Evolutionary conservation across 352 stramenopile genomes (phyloP).

Genomic region (Phytophthora brassicae): DNA sequence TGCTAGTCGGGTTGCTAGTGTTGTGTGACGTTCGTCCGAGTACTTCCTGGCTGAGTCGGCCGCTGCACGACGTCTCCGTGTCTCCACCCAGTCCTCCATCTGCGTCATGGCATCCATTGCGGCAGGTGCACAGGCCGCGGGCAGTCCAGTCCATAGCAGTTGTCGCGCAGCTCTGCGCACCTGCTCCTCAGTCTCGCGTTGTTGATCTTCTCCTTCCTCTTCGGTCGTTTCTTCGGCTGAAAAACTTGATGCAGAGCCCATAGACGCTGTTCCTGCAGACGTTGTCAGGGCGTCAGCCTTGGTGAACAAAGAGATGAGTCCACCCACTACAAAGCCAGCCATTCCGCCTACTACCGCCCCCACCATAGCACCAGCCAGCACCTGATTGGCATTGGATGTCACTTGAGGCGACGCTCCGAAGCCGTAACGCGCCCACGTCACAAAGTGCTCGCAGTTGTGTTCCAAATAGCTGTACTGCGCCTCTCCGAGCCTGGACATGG

Average conservation of each 20-base stretch:
- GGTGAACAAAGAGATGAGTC: slow-evolving; percentile 59
- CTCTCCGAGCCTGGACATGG: slow-evolving; percentile 52
- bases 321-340: slow-evolving; percentile 59
- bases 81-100: slow-evolving; percentile 55
- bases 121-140: slow-evolving; percentile 26
- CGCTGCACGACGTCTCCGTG: slow-evolving; percentile 31
- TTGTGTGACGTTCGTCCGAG: slow-evolving; percentile 48
- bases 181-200: slow-evolving; percentile 19
- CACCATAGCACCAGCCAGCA: slow-evolving; percentile 62
- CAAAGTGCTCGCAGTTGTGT: slow-evolving; percentile 82
- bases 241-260: background rate
- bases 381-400: slow-evolving; percentile 53
- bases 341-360: slow-evolving; percentile 59
- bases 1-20: slow-evolving; percentile 48
- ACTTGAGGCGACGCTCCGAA: slow-evolving; percentile 59
- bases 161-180: slow-evolving; percentile 35
- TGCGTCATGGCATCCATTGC: slow-evolving; percentile 41
- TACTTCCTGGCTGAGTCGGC: slow-evolving; percentile 46
- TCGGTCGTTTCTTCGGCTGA: slow-evolving; percentile 12
- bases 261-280: slow-evolving; percentile 27
- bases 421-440: slow-evolving; percentile 71
- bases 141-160: slow-evolving; percentile 46
- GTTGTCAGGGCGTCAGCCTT: slow-evolving; percentile 58
- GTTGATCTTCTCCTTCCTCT: slow-evolving; percentile 9
- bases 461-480: slow-evolving; percentile 50